Conservation (phyloP, 2,329 filamentous ascomycete species). For the Ilyonectria sp. region DNA sequence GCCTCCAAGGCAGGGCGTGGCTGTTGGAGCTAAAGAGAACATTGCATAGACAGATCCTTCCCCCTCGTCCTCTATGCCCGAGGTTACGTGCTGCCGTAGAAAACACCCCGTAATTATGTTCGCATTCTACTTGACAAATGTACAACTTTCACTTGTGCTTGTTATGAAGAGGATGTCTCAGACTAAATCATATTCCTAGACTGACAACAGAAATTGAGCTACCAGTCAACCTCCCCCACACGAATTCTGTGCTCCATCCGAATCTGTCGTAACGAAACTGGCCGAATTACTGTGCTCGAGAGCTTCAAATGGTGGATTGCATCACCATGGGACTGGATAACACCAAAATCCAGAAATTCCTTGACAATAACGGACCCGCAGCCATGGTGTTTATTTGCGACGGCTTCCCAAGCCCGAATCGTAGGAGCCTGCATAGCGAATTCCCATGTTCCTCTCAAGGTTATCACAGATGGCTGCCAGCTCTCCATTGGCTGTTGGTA, state of each 20-base stretch:
- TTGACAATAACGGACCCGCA: conserved; percentile 26
- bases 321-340: conserved; percentile 32
- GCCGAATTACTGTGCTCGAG: conserved; percentile 28
- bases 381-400: conserved; percentile 26
- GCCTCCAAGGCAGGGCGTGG: too few relatives aligned
- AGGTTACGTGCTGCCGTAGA: too few relatives aligned
- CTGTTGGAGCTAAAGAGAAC: too few relatives aligned
- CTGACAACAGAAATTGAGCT: neutral
- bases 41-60: too few relatives aligned
- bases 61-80: too few relatives aligned
- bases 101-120: too few relatives aligned
- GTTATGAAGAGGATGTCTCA: too few relatives aligned
- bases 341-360: conserved; percentile 24
- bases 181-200: too few relatives aligned
- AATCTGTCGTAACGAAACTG: conserved; percentile 36
- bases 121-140: too few relatives aligned
- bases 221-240: neutral
- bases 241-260: conserved; percentile 22
- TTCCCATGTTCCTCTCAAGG: conserved; percentile 18
- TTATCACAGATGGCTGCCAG: conserved; percentile 18
- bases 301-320: conserved; percentile 37
- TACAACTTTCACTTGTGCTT: too few relatives aligned
- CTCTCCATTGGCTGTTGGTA: conserved; percentile 30
- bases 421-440: neutral
- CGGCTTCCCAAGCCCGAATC: conserved; percentile 29